Base-by-base conservation (phyloP, 768 basidiomycete genomes). In the Scleroderma citrinum region DNA sequence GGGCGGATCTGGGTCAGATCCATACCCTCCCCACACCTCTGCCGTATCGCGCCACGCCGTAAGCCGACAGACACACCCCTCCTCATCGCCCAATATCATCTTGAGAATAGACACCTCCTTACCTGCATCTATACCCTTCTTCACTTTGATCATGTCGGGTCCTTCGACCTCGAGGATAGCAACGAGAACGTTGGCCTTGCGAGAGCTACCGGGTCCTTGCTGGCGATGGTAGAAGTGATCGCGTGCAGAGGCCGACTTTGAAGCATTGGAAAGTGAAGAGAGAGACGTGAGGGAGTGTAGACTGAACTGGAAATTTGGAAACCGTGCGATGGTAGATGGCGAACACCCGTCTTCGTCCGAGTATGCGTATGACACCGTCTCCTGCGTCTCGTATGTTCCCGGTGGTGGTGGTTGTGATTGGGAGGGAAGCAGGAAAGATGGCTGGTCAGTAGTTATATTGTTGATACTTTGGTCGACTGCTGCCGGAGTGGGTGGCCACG, bases 21-120 rank as follows among this genome's bases (percentile, higher is more conserved):
- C 69, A 32, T 64, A 50, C 20, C 72, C 72, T 24, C 83, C 85
- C 88, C 87, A 90, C 0, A 65, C 63, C 38, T 89, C 83, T 11
- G 89, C 89, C 4, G 77, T 69, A 40, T 89, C 83, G 47, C 87
- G 71, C 89, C 89, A 92, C 12, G 83, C 87, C 4, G 84, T 85
- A 16, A 91, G 62, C 65, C 83, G 87, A 58, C 80, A 80, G 7
- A 90, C 74, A 1, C 66, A 73, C 1, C 83, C 83, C 24, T 77
- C 77, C 46, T 88, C 85, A 56, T 90, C 86, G 10, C 85, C 84
- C 21, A 91, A 64, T 41, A 91, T 78, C 58, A 89, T 69, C 58
- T 80, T 85, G 24, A 91, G 64, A 37, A 91, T 60, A 0, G 76
- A 77, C 1, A 88, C 77, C 51, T 85, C 78, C 49, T 78, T 80